These are phyloP conservation scores for Bipolaris victoriae DNA, from an alignment of 2,329 filamentous ascomycete species.

Conservation along the genomic window DNA sequence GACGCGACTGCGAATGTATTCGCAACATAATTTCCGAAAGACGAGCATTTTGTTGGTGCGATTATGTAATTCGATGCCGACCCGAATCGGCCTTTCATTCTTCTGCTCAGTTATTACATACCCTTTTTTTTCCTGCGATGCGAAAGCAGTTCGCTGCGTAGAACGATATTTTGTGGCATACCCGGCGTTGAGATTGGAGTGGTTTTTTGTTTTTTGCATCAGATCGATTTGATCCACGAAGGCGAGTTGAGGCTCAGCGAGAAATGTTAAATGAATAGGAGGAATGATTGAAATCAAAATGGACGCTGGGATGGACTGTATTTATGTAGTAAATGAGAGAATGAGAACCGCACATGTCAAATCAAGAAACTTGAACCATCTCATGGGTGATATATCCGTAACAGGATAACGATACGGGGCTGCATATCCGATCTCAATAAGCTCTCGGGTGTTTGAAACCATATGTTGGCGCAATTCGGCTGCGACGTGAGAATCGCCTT, in stretches of 20 bases:
- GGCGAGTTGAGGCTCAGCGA: slow-evolving; percentile 8
- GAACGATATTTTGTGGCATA: slow-evolving; percentile 37
- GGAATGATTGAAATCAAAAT: slow-evolving; percentile 19
- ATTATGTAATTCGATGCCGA: slow-evolving; percentile 36
- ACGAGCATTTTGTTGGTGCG: slow-evolving; percentile 22
- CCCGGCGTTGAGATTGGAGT: slow-evolving; percentile 33
- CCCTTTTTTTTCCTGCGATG: slow-evolving; percentile 31
- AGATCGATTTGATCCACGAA: slow-evolving; percentile 17
- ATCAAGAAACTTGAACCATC: slow-evolving; percentile 2
- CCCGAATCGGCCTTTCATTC: slow-evolving; percentile 33
- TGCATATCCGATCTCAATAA: background rate
- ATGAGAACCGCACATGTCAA: slow-evolving; percentile 28
- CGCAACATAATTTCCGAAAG: slow-evolving; percentile 18
- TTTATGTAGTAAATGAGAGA: slow-evolving; percentile 37
- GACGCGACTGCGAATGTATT: background rate
- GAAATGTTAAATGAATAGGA: slow-evolving; percentile 15
- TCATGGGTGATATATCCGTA: background rate
- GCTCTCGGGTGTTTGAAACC: background rate
- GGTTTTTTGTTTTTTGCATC: slow-evolving; percentile 21
- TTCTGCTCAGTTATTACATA: slow-evolving; percentile 41
- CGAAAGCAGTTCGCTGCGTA: slow-evolving; percentile 34
- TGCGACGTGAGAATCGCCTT: background rate
- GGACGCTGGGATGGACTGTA: slow-evolving; percentile 33
- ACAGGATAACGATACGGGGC: background rate
- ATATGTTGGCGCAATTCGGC: background rate